phyloP scores from a whole-genome alignment of 257 asterid species.

The Solanum sitiens region DNA sequence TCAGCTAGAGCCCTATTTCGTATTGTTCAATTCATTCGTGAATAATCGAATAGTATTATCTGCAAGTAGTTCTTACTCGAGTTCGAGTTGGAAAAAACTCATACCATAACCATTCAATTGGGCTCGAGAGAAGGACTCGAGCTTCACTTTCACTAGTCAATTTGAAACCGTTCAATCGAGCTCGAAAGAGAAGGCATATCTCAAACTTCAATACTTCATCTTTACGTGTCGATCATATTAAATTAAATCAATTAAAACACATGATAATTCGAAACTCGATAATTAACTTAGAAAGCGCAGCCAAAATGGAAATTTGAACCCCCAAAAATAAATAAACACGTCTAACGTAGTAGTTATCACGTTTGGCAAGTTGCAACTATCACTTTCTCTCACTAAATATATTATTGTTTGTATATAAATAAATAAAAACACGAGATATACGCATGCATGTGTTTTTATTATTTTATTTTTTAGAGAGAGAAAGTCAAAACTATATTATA shows the following conservation, averaged over 20 bases:
- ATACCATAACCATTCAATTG: neutral
- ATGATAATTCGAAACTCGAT: no score
- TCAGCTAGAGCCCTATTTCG: no score
- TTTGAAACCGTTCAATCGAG: no score
- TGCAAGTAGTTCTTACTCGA: no score
- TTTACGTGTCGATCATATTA: no score
- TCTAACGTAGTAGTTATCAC: neutral
- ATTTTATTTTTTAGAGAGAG: neutral
- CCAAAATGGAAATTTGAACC: neutral
- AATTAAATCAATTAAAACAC: fast-evolving
- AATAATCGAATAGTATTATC: no score
- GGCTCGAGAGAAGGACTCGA: neutral
- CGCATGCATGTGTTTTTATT: neutral
- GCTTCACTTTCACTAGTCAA: neutral
- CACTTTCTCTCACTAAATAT: neutral
- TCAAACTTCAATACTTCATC: fast-evolving
- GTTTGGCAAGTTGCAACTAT: neutral
- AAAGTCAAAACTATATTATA: neutral
- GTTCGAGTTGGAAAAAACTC: neutral
- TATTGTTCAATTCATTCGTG: no score
- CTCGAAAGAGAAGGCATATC: no score
- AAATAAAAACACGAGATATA: neutral
- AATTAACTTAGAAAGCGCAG: neutral
- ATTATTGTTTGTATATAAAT: neutral
- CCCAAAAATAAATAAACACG: neutral